A percentile compares a stretch with the other conserved stretches of the same genome.
These are phyloP conservation scores for Oleoguttula mirabilis DNA, from an alignment of 495 filamentous ascomycete genomes.

Conservation along the genomic window DNA sequence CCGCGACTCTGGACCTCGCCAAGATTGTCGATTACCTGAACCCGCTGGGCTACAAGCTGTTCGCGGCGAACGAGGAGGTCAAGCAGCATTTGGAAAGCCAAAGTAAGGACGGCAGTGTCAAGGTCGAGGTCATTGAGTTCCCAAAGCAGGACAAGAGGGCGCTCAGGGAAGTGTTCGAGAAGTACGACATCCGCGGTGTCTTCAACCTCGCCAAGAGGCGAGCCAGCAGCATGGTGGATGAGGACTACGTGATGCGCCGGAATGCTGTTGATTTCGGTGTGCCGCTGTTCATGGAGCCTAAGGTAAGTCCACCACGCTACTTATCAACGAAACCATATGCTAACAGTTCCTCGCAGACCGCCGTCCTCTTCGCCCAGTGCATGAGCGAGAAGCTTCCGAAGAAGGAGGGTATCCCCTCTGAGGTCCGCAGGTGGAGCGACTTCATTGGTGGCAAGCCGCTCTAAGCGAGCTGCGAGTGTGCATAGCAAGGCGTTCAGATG, in stretches of 20 bases:
- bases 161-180: conserved; percentile 89
- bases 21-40: conserved; percentile 70
- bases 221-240: conserved; percentile 74
- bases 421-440: conserved; percentile 88
- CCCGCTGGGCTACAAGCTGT: conserved; percentile 89
- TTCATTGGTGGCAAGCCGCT: conserved; percentile 85
- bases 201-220: conserved; percentile 86
- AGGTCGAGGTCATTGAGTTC: conserved; percentile 90
- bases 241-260: conserved; percentile 96
- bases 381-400: conserved; percentile 90
- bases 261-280: conserved; percentile 98
- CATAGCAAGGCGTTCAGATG: too few species aligned
- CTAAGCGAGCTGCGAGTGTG: too few species aligned
- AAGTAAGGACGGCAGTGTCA: conserved; percentile 46
- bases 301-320: conserved; percentile 47
- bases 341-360: conserved; percentile 50
- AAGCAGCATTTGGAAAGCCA: conserved; percentile 68
- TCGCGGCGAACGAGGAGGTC: conserved; percentile 65
- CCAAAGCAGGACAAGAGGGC: conserved; percentile 92
- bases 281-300: conserved; percentile 96
- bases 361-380: conserved; percentile 86
- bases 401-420: conserved; percentile 66
- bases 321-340: conserved; percentile 1
- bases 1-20: conserved; percentile 50
- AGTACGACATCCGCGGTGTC: conserved; percentile 87